phyloP scores from a whole-genome alignment of 2,329 filamentous ascomycete genomes.

The Ophiostoma ips region DNA sequence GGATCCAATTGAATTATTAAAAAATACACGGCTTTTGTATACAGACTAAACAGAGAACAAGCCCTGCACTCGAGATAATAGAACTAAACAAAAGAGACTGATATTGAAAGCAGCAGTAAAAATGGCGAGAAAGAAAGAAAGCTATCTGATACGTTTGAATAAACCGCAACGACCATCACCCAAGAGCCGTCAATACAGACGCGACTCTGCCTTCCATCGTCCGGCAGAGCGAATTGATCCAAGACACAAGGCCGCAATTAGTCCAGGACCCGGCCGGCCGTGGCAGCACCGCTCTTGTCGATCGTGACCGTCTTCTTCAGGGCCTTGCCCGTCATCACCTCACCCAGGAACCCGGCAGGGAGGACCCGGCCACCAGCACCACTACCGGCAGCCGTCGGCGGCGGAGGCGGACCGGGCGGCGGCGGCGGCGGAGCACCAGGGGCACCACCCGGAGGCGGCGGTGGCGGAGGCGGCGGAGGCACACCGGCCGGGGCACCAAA shows the following conservation, averaged over 20 bases:
- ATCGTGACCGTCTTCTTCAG: slow-evolving; percentile 83
- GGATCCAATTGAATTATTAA: too few species aligned
- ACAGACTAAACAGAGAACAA: too few species aligned
- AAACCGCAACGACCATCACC: too few species aligned
- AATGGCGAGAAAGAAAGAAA: background rate
- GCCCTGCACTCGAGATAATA: too few species aligned
- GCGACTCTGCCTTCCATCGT: too few species aligned
- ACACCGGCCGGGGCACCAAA: slow-evolving; percentile 12
- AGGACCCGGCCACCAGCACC: slow-evolving; percentile 26
- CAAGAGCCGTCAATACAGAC: too few species aligned
- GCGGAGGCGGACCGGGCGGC: slow-evolving; percentile 21
- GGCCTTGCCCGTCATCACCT: slow-evolving; percentile 68
- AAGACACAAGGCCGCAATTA: slow-evolving; percentile 18
- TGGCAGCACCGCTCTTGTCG: slow-evolving; percentile 60
- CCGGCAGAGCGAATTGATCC: too few species aligned
- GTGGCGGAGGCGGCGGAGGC: slow-evolving; percentile 25
- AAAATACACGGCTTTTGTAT: too few species aligned
- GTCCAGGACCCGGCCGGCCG: slow-evolving; percentile 62
- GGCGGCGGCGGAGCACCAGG: slow-evolving; percentile 27
- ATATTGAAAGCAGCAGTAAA: background rate
- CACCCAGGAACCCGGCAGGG: slow-evolving; percentile 54
- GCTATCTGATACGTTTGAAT: background rate
- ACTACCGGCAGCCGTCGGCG: slow-evolving; percentile 23
- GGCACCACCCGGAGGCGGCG: slow-evolving; percentile 22
- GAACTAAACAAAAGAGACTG: too few species aligned